phyloP scores from a whole-genome alignment of 352 stramenopile genomes.

The Elongisporangium senticosum region DNA sequence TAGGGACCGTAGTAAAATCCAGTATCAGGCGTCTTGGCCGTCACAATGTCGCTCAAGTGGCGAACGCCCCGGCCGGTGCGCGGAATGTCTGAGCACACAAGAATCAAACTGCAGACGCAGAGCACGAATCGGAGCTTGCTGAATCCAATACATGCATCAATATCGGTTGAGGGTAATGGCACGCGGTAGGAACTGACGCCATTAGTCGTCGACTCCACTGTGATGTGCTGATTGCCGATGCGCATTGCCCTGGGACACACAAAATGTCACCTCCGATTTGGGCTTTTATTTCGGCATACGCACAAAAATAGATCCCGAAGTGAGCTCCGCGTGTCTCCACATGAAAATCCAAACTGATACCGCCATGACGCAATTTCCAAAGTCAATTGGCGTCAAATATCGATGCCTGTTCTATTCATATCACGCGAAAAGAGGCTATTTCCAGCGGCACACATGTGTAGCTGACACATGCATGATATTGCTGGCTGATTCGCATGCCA shows the following conservation, averaged over 20 bases:
- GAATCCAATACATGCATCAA: slow-evolving; percentile 2
- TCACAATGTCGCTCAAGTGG: slow-evolving; percentile 9
- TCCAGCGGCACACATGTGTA: background rate
- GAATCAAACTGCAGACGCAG: slow-evolving; percentile 3
- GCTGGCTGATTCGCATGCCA: background rate
- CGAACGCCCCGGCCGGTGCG: slow-evolving; percentile 21
- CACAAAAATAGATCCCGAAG: no score
- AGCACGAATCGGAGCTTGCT: slow-evolving; percentile 3
- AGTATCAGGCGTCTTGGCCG: slow-evolving; percentile 6
- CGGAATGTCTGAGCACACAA: slow-evolving; percentile 25
- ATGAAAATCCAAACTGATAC: no score
- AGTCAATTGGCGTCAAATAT: no score
- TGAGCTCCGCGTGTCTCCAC: no score
- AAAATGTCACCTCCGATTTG: no score
- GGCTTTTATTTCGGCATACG: no score
- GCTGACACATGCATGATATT: background rate
- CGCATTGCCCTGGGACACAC: no score
- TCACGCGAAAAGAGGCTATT: background rate
- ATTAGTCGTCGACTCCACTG: background rate
- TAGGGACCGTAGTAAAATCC: slow-evolving; percentile 25
- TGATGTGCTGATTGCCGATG: background rate
- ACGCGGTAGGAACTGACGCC: background rate
- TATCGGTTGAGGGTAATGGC: background rate
- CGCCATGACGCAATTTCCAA: no score
- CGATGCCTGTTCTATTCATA: background rate